Base-by-base conservation (phyloP, 257 asterid genomes). In the Solanum habrochaites region DNA sequence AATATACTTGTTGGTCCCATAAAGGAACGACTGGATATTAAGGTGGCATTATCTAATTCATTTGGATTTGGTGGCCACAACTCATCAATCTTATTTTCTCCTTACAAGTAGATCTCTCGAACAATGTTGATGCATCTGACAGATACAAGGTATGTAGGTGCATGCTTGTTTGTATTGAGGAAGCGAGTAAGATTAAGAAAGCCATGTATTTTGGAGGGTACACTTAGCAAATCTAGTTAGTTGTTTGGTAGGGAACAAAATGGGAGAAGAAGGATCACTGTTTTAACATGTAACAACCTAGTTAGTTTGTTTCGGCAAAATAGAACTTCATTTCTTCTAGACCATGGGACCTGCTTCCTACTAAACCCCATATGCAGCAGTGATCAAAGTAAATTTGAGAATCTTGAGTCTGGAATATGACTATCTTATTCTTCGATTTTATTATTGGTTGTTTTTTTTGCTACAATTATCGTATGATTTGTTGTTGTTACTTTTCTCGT, bases 1-100 rank as follows among this genome's bases (percentile, higher is more conserved):
- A 87, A 35, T 70, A 8, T 82, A 21, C 86, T 87, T 45, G 89
- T 87, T 86, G 89, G 89, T 18, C 52, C 89, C 43, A 87, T 47
- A 64, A 87, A 87, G 80, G 89, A 87, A 71, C 25, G 86, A 70
- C 83, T 87, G 86, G 86, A 87, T 69, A 32, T 87, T 82, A 87
- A 87, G 86, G 89, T 87, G 43, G 89, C 89, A 20, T 82, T 87
- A 45, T 87, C 89, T 35, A 87, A 87, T 82, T 87, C 89, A 45
- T 87, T 87, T 67, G 89, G 89, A 67, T 87, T 87, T 87, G 89
- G 89, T 25, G 89, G 89, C 69, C 89, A 87, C 67, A 87, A 87
- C 89, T 87, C 89, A 43, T 87, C 89, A 32, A 82, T 87, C 86
- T 87, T 87, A 73, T 87, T 87, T 82, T 83, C 89, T 64, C 89